Conservation (phyloP, 2,329 filamentous ascomycete genomes). For the Neonectria coccinea region DNA sequence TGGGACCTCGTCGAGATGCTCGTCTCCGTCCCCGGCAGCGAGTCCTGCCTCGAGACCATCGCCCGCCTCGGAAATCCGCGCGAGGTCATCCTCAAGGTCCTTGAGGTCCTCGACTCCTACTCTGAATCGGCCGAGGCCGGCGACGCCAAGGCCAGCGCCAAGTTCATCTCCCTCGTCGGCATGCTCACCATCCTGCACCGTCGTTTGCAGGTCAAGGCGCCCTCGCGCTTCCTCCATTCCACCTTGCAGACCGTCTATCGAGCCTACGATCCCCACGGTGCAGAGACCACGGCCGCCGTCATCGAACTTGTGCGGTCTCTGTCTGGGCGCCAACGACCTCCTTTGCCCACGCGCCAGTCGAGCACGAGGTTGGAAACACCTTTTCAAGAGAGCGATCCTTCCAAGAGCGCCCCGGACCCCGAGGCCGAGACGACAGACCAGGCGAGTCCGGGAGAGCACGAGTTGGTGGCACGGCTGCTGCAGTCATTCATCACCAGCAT, state of each 20-base stretch:
- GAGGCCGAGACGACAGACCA: constrained; percentile 59
- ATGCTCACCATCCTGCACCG: constrained; percentile 80
- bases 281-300: constrained; percentile 76
- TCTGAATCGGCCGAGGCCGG: constrained; percentile 56
- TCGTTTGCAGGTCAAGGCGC: constrained; percentile 80
- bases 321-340: constrained; percentile 73
- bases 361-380: constrained; percentile 67
- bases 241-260: constrained; percentile 79
- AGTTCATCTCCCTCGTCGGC: constrained; percentile 76
- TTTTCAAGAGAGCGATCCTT: constrained; percentile 65
- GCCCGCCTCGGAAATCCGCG: constrained; percentile 83
- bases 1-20: constrained; percentile 87
- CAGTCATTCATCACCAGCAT: constrained; percentile 84
- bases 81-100: constrained; percentile 84
- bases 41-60: constrained; percentile 78
- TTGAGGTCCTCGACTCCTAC: constrained; percentile 73
- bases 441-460: constrained; percentile 66
- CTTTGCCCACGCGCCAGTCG: constrained; percentile 69
- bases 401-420: constrained; percentile 70
- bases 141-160: constrained; percentile 52
- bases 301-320: constrained; percentile 78
- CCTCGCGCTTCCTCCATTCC: constrained; percentile 81
- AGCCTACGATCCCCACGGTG: constrained; percentile 72
- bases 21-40: constrained; percentile 74
- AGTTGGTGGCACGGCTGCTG: constrained; percentile 72